A percentile compares a stretch with the other conserved stretches of the same genome.
Conservation (phyloP, 371 early-diverging fungal species). For the Mucor plumbeus region DNA sequence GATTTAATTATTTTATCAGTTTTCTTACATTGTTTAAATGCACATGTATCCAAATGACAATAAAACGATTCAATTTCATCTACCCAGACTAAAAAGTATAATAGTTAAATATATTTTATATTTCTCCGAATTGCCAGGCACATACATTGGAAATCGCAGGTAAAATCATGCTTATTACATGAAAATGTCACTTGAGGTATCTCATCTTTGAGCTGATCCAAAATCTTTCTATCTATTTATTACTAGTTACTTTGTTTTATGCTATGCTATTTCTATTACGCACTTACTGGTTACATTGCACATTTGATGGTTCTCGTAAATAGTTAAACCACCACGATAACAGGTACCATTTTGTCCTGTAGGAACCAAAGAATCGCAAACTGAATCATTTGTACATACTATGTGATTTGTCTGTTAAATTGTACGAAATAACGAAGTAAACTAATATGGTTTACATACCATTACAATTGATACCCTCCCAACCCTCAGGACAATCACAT, state of each 20-base stretch:
- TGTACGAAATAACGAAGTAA: not conserved
- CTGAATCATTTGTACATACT: conserved; percentile 81
- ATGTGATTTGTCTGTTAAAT: not conserved
- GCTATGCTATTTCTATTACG: not conserved
- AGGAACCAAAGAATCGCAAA: conserved; percentile 78
- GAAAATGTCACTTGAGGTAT: conserved; percentile 76
- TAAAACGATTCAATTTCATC: conserved; percentile 80
- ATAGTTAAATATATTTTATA: no score
- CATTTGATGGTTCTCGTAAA: conserved; percentile 80
- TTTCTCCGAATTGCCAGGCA: not conserved
- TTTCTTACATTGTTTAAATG: conserved; percentile 37
- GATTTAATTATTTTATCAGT: not conserved
- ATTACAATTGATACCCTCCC: conserved; percentile 93
- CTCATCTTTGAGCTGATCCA: conserved; percentile 64
- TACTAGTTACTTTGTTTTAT: not conserved
- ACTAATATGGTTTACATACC: conserved; percentile 43
- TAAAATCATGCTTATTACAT: conserved; percentile 56
- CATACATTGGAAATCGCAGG: conserved; percentile 75
- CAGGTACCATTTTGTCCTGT: conserved; percentile 84
- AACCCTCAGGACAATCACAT: conserved; percentile 86
- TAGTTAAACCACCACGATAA: conserved; percentile 79
- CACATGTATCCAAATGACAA: conserved; percentile 71
- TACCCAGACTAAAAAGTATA: conserved; percentile 67
- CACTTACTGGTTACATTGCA: conserved; percentile 89
- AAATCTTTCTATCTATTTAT: conserved; percentile 59